Evolutionary conservation across 441 rosid genomes (phyloP), one percentile per base, ranked within the genome.

Genomic region (Aquilaria agallochum): DNA sequence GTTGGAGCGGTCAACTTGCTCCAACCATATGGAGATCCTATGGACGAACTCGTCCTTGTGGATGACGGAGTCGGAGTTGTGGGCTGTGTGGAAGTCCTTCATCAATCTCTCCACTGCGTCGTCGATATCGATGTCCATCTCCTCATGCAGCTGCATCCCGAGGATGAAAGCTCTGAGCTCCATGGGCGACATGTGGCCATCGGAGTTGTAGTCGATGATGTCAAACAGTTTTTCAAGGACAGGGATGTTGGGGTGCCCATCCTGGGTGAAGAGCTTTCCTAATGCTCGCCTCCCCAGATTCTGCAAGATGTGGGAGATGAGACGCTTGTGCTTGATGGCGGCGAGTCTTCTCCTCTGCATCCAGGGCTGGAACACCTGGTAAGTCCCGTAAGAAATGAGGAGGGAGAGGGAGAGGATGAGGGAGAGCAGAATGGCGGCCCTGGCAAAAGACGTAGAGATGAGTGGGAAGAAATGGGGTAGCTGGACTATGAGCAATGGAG

Each of bases 311-410:
- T 73, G 67, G 15, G 70, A 58, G 4, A 67, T 56, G 30, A 71
- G 65, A 46, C 55, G 74, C 63, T 66, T 74, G 36, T 62, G 66
- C 66, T 56, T 31, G 30, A 58, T 51, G n/a, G 56, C 56, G 42
- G 40, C 67, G 50, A 74, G 64, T 59, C 65, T 59, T 57, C 74
- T 66, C 60, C 12, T 66, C 62, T 70, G 74, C n/a, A 70, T 66
- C 72, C 71, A 69, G 13, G 78, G 78, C 63, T 74, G 78, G 58
- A 70, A 67, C 11, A 74, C 66, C 72, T 74, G 69, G 32, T 20
- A 20, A 20, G 20, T 20, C 20, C 20, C 20, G 20, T 20, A 20
- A 20, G 20, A 20, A 20, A 20, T 3, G 15, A 73, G 60, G n/a
- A 65, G 54, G 11, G 60, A 56, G 12, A 68, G 6, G 31, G 71